Percentiles rank a stretch among this genome's conserved stretches.
Evolutionary conservation across 2,329 filamentous ascomycete genomes (phyloP).

Genomic region (Calonectria pauciramosa): DNA sequence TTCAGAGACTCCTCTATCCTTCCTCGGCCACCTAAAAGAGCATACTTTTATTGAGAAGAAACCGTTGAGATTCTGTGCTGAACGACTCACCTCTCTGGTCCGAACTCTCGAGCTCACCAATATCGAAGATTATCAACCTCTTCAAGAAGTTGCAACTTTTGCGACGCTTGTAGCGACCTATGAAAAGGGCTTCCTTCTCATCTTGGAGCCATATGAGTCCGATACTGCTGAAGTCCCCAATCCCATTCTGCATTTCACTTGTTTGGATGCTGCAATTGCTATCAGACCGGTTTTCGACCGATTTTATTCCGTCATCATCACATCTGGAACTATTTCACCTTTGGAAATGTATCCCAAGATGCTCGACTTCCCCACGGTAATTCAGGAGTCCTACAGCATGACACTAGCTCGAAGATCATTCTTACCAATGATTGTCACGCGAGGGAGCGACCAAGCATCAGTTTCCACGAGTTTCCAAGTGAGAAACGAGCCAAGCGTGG

Average conservation of each 20-base stretch:
- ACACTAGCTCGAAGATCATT: slow-evolving; percentile 95
- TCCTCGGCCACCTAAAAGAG: slow-evolving; percentile 92
- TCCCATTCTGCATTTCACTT: slow-evolving; percentile 96
- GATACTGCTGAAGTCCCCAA: slow-evolving; percentile 96
- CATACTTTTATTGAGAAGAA: slow-evolving; percentile 99
- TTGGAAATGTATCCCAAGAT: slow-evolving; percentile 99
- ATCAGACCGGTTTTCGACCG: slow-evolving; percentile 98
- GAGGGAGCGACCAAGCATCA: slow-evolving; percentile 92
- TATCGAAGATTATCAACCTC: slow-evolving; percentile 96
- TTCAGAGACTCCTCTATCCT: slow-evolving; percentile 95
- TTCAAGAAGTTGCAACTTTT: slow-evolving; percentile 98
- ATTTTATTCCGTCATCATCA: slow-evolving; percentile 98
- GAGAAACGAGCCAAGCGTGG: slow-evolving; percentile 95
- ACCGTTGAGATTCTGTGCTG: slow-evolving; percentile 92
- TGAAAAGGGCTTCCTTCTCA: slow-evolving; percentile 94
- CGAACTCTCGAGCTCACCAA: slow-evolving; percentile 95
- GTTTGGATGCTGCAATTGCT: slow-evolving; percentile 95
- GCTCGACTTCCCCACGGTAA: slow-evolving; percentile 91
- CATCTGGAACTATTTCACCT: slow-evolving; percentile 95
- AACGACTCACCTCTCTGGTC: slow-evolving; percentile 93
- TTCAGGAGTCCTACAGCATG: slow-evolving; percentile 98
- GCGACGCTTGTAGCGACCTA: slow-evolving; percentile 97
- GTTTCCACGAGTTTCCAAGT: slow-evolving; percentile 96
- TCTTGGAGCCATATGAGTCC: slow-evolving; percentile 97
- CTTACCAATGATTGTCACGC: slow-evolving; percentile 96